These are phyloP conservation scores for Celoporthe dispersa DNA, from an alignment of 2,329 filamentous ascomycete species.

Conservation along the genomic window DNA sequence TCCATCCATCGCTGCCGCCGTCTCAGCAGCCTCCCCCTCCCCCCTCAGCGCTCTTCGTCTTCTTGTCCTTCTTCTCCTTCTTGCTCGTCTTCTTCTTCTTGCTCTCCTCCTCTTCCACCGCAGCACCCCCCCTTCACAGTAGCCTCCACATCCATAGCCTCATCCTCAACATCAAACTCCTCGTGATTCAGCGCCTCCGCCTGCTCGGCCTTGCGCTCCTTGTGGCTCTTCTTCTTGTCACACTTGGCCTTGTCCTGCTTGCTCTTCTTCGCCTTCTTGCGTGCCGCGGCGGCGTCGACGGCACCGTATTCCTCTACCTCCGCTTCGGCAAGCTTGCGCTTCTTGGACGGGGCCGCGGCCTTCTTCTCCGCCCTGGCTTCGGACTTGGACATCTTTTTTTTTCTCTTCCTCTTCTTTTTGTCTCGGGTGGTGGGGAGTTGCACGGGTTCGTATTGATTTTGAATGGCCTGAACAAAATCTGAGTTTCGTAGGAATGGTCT, in stretches of 20 bases:
- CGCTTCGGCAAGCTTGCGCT: slow-evolving; percentile 29
- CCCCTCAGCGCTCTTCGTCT: slow-evolving; percentile 16
- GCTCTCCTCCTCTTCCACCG: not conserved
- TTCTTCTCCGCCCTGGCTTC: slow-evolving; percentile 24
- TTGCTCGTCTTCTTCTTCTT: slow-evolving; percentile 9
- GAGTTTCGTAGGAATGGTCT: not conserved
- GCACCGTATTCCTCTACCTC: not conserved
- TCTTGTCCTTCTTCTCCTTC: slow-evolving; percentile 19
- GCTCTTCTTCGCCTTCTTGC: slow-evolving; percentile 24
- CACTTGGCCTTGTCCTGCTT: slow-evolving; percentile 13
- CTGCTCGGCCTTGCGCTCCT: slow-evolving; percentile 21
- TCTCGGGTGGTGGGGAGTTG: not conserved
- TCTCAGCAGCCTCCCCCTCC: slow-evolving; percentile 1
- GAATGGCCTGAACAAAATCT: not conserved
- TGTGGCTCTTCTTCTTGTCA: slow-evolving; percentile 17
- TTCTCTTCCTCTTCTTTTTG: not conserved
- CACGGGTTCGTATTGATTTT: not conserved
- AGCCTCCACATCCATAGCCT: slow-evolving; percentile 12
- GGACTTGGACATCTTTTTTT: slow-evolving; percentile 20
- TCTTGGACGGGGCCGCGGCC: slow-evolving; percentile 14
- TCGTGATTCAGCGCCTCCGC: slow-evolving; percentile 15
- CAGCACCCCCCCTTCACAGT: not conserved
- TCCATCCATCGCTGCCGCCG: not conserved
- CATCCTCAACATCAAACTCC: slow-evolving; percentile 25
- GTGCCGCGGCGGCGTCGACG: slow-evolving; percentile 4